Evolutionary conservation across 1,284 basidiomycete genomes (phyloP).

Genomic region (Cryptococcus sp.): DNA sequence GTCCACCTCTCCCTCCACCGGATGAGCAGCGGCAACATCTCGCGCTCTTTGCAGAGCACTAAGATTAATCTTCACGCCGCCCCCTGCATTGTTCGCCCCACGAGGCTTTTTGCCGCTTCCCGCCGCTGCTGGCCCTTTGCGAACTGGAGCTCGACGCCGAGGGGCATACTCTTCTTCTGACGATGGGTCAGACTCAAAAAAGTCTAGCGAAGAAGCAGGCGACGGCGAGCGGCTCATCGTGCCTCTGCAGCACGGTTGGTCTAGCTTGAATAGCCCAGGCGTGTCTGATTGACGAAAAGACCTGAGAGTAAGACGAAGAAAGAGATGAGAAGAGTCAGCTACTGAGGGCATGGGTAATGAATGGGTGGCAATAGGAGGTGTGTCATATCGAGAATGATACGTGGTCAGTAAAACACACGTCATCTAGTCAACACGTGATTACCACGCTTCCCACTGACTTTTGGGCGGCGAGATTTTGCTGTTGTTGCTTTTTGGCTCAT

Average conservation of each 20-base stretch:
- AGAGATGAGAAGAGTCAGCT: neutral
- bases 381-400: neutral
- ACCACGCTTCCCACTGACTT: neutral
- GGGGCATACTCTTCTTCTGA: conserved; percentile 44
- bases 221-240: conserved; percentile 48
- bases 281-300: neutral
- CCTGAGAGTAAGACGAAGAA: neutral
- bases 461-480: conserved; percentile 8
- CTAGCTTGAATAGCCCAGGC: neutral
- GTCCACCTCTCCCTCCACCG: conserved; percentile 33
- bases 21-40: conserved; percentile 28
- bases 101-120: conserved; percentile 20
- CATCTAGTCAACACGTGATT: conserved; percentile 2
- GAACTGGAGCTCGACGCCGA: conserved; percentile 10
- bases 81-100: conserved; percentile 2
- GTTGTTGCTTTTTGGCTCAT: neutral
- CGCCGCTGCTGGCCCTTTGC: conserved; percentile 11
- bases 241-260: neutral
- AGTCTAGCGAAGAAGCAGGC: conserved; percentile 51
- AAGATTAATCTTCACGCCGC: conserved; percentile 45
- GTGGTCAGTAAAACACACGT: neutral
- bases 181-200: conserved; percentile 40
- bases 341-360: neutral
- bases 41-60: conserved; percentile 32
- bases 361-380: neutral